Evolutionary conservation across 2,329 filamentous ascomycete genomes (phyloP), one percentile per base, ranked within the genome.

Genomic region (Geosmithia flava): DNA sequence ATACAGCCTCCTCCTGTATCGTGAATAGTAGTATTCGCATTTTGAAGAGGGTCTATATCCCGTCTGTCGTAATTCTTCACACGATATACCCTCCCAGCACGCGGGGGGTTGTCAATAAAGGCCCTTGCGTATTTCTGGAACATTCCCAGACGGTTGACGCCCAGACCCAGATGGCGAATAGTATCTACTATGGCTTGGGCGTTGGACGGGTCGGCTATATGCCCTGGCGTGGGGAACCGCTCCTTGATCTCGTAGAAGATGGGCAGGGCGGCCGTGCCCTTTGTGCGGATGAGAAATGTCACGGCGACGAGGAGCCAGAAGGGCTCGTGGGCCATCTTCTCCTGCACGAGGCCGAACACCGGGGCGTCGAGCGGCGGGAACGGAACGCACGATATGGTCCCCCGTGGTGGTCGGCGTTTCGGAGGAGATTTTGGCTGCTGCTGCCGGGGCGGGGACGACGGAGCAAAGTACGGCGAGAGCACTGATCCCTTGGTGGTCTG

Each of bases 271-370:
- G 78, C 72, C 44, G 71, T 75, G 11, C 87, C 90, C 2, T 78
- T 73, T 0, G 89, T 95, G 50, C 85, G 81, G 62, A 91, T 91
- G 29, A 95, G 78, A 56, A 95, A 90, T 0, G 87, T 88, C 5
- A 89, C 82, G 13, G 85, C 88, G 29, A 95, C 72, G 2, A 95
- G 75, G 2, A 96, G 76, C 53, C 81, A 82, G 62, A 94, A 95
- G 0, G 89, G 85, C 49, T 88, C 75, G 46, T 76, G 64, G 2
- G 81, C 80, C 16, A 95, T 76, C 53, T 82, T 76, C 60, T 95
- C 90, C 61, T 96, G 90, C 39, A 95, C 80, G 2, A 96, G 74
- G 0, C 89, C 89, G 59, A 95, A 95, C 6, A 58, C 62, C 0
- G 71, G 59, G 0, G 76, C 70, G 7, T 74, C 71, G 33, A 89